phyloP scores from a whole-genome alignment of 768 basidiomycete species.

The Coprinellus micaceus region DNA sequence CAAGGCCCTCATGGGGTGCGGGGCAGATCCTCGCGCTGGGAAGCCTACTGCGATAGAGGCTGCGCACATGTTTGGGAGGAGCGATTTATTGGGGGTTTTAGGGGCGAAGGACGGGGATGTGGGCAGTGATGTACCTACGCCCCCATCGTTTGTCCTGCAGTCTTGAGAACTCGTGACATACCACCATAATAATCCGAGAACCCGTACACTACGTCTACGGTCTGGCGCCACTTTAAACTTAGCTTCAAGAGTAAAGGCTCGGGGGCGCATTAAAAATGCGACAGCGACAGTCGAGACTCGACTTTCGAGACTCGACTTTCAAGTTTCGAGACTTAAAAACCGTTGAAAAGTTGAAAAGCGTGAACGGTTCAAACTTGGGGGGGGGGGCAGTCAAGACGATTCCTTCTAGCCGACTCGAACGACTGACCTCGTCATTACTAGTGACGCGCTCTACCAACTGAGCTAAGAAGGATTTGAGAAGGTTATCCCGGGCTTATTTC shows the following conservation, averaged over 20 bases:
- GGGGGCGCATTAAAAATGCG: no score
- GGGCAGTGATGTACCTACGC: constrained; percentile 33
- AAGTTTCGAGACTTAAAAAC: no score
- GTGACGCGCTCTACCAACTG: constrained; percentile 57
- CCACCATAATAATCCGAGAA: no score
- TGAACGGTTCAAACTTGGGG: no score
- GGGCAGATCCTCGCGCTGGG: constrained; percentile 65
- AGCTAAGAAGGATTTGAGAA: constrained; percentile 54
- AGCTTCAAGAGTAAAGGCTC: no score
- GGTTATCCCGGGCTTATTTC: no score
- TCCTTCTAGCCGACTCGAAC: constrained; percentile 35
- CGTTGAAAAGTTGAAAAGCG: no score
- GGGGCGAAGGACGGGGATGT: constrained; percentile 59
- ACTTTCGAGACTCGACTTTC: no score
- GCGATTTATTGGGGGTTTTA: constrained; percentile 50
- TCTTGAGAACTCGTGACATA: no score
- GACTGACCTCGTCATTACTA: constrained; percentile 42
- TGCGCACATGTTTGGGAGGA: constrained; percentile 63
- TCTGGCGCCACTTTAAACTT: no score
- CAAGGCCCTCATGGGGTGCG: constrained; percentile 45
- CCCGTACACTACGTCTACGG: no score
- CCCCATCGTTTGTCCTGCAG: constrained; percentile 11
- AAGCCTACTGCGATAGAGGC: constrained; percentile 66
- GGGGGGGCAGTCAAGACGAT: neutral
- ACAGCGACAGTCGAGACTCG: no score